phyloP scores from a whole-genome alignment of 1,284 basidiomycete species.

The Fistulina hepatica region DNA sequence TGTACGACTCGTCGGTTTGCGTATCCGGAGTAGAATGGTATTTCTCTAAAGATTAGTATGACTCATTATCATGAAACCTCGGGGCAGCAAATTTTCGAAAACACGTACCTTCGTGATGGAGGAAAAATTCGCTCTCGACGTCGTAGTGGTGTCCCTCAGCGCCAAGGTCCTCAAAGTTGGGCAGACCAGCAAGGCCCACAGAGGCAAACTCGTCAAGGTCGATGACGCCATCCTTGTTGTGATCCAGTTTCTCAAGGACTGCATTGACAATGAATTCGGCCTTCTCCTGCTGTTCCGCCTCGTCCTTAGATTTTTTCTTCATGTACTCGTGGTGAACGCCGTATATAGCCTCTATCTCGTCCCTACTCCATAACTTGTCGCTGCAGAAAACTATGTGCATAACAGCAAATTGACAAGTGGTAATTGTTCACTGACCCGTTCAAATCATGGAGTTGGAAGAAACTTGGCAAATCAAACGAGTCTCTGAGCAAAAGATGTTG shows the following conservation, averaged over 20 bases:
- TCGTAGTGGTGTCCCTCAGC: constrained; percentile 91
- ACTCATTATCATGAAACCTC: not conserved
- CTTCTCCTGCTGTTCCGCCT: constrained; percentile 75
- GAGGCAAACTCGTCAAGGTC: constrained; percentile 72
- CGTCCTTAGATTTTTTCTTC: constrained; percentile 76
- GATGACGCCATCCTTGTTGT: constrained; percentile 69
- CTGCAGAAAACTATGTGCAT: constrained; percentile 24
- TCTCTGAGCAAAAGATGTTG: constrained; percentile 36
- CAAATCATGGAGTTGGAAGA: constrained; percentile 88
- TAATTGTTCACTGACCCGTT: constrained; percentile 45
- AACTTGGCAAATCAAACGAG: constrained; percentile 66
- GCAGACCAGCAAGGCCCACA: constrained; percentile 71
- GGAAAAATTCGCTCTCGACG: constrained; percentile 81
- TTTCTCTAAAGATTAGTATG: constrained; percentile 42
- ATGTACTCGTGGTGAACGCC: constrained; percentile 94
- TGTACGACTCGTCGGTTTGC: constrained; percentile 92
- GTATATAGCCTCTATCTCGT: constrained; percentile 85
- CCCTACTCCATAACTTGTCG: constrained; percentile 63
- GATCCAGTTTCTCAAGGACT: constrained; percentile 71
- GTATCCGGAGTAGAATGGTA: constrained; percentile 95
- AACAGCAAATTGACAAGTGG: not conserved
- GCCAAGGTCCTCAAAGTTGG: constrained; percentile 82
- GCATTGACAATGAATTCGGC: constrained; percentile 72
- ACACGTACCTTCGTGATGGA: constrained; percentile 79
- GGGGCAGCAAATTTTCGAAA: not conserved